phyloP scores from a whole-genome alignment of 768 basidiomycete species.

The Termitomyces sp. region DNA sequence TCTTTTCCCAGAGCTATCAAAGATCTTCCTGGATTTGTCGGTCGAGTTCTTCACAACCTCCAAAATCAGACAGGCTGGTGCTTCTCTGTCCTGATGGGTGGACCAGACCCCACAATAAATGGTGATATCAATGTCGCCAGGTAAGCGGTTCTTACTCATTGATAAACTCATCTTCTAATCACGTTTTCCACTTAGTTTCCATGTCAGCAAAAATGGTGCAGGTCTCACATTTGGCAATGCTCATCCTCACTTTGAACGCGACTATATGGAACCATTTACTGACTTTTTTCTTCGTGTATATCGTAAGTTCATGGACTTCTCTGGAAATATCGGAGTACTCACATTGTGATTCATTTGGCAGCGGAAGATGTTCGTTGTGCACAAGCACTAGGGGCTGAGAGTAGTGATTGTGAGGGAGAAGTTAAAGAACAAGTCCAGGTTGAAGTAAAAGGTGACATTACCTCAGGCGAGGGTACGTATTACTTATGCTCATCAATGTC shows the following conservation, averaged over 20 bases:
- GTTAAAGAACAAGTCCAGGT: too few species aligned
- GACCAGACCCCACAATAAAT: slow-evolving; percentile 6
- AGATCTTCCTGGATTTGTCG: neutral
- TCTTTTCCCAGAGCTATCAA: neutral
- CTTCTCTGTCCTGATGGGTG: slow-evolving; percentile 4
- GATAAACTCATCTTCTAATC: too few species aligned
- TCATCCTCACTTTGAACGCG: neutral
- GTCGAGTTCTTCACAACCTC: neutral
- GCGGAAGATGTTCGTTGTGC: neutral
- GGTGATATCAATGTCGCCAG: neutral
- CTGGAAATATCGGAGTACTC: neutral
- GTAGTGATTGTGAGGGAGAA: too few species aligned
- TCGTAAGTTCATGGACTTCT: slow-evolving; percentile 1
- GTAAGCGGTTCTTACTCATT: neutral
- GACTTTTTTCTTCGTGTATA: slow-evolving; percentile 5
- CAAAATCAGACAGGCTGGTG: neutral
- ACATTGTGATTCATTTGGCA: neutral
- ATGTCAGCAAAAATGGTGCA: neutral
- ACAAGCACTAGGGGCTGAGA: neutral
- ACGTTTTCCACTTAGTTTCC: neutral
- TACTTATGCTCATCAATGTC: too few species aligned
- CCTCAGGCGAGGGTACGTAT: too few species aligned
- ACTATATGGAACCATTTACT: slow-evolving; percentile 5
- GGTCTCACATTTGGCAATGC: slow-evolving; percentile 2
- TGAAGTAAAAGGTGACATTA: too few species aligned